Conservation (phyloP, 2,329 filamentous ascomycete genomes). For the Penicillium sp. region DNA sequence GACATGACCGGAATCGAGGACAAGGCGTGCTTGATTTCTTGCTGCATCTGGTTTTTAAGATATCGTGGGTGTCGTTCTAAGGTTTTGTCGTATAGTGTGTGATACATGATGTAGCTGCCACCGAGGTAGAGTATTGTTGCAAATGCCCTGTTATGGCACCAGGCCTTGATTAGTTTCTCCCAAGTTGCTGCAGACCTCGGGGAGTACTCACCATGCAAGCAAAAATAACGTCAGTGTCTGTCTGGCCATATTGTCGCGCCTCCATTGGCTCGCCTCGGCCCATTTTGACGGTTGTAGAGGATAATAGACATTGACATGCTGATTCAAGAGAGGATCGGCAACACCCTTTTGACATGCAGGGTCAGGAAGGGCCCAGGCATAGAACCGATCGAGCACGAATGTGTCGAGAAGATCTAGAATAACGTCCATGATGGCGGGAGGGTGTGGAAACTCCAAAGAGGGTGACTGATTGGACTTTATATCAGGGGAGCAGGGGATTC, state of each 20-base stretch:
- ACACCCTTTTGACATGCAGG: not conserved
- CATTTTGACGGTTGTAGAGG: slow-evolving; percentile 26
- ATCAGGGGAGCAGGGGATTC: not conserved
- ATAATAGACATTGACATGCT: slow-evolving; percentile 26
- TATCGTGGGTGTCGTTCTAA: slow-evolving; percentile 86
- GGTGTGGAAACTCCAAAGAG: not conserved
- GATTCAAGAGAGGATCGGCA: slow-evolving; percentile 15
- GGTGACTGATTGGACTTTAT: not conserved
- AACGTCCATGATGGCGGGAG: slow-evolving; percentile 65
- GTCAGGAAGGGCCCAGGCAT: slow-evolving; percentile 48
- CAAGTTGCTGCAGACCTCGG: not conserved
- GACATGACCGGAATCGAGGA: slow-evolving; percentile 74
- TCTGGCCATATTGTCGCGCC: slow-evolving; percentile 27
- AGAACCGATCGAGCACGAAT: slow-evolving; percentile 69
- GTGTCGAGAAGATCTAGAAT: slow-evolving; percentile 75
- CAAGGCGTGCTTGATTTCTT: slow-evolving; percentile 77
- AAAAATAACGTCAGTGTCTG: slow-evolving; percentile 30
- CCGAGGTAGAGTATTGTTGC: slow-evolving; percentile 77
- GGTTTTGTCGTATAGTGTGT: slow-evolving; percentile 84
- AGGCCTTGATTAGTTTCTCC: not conserved
- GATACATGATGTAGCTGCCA: slow-evolving; percentile 74
- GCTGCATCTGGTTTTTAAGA: slow-evolving; percentile 81
- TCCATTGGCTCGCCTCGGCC: slow-evolving; percentile 28
- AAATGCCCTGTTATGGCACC: slow-evolving; percentile 62
- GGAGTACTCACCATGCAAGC: slow-evolving; percentile 24